Evolutionary conservation across 371 early-diverging fungal species (phyloP).

Genomic region (Rhizomucor miehei): DNA sequence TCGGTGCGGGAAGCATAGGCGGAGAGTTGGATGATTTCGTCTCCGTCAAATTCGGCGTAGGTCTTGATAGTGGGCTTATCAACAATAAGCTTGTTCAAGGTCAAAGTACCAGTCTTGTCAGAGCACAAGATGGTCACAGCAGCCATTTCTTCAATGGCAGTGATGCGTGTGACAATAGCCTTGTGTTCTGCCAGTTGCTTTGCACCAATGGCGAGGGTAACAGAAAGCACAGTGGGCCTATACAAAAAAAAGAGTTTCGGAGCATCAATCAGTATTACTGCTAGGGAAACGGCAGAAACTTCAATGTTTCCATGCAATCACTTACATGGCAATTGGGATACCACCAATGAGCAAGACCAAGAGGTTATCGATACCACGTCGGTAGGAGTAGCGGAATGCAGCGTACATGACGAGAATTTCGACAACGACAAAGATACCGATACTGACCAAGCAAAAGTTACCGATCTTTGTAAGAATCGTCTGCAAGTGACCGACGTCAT

Average conservation of each 20-base stretch:
- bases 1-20: slow-evolving; percentile 66
- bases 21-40: slow-evolving; percentile 57
- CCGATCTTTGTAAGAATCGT: slow-evolving; percentile 82
- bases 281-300: neutral
- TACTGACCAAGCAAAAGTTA: slow-evolving; percentile 71
- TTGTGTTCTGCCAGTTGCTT: slow-evolving; percentile 88
- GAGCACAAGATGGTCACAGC: slow-evolving; percentile 90
- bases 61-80: slow-evolving; percentile 60
- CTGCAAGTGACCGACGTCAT: slow-evolving; percentile 84
- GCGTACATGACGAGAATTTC: slow-evolving; percentile 77
- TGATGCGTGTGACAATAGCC: slow-evolving; percentile 87
- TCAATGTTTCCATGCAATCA: slow-evolving; percentile 2
- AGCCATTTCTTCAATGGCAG: slow-evolving; percentile 89
- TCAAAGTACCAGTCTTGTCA: slow-evolving; percentile 96
- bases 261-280: neutral
- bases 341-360: slow-evolving; percentile 72
- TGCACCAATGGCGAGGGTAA: slow-evolving; percentile 91
- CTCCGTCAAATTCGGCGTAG: slow-evolving; percentile 50
- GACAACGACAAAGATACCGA: slow-evolving; percentile 68
- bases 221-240: slow-evolving; percentile 77
- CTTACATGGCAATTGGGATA: slow-evolving; percentile 69
- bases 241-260: neutral
- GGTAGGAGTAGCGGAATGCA: slow-evolving; percentile 67
- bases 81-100: slow-evolving; percentile 86
- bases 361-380: slow-evolving; percentile 64